A percentile compares a stretch with the other conserved stretches of the same genome.
Conservation (phyloP, 768 basidiomycete genomes). For the Naganishia antarctica region DNA sequence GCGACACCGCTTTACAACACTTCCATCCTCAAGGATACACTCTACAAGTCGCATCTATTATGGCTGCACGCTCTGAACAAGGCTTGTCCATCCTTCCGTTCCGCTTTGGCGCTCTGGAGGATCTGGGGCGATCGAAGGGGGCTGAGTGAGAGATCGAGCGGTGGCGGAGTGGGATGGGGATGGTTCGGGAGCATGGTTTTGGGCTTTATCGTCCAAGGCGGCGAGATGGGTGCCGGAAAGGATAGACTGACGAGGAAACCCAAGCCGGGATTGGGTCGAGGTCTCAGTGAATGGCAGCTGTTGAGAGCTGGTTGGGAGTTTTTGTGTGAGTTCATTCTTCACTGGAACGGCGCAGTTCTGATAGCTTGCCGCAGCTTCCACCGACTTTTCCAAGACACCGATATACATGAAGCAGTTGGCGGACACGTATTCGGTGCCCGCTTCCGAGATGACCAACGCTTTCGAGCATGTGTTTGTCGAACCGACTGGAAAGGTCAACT, state of each 20-base stretch:
- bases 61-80: conserved; percentile 59
- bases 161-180: conserved; percentile 53
- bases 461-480: conserved; percentile 67
- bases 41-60: conserved; percentile 53
- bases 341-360: neutral
- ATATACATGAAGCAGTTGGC: conserved; percentile 59
- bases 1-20: conserved; percentile 79
- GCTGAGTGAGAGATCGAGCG: conserved; percentile 31
- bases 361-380: conserved; percentile 56
- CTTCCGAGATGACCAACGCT: conserved; percentile 37
- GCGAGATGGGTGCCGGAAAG: conserved; percentile 54
- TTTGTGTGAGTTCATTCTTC: conserved; percentile 57
- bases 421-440: conserved; percentile 23
- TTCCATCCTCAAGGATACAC: conserved; percentile 56
- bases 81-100: conserved; percentile 56
- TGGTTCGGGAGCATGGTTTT: conserved; percentile 59
- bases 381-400: conserved; percentile 60
- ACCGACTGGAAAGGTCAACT: conserved; percentile 67
- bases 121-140: conserved; percentile 89
- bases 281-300: conserved; percentile 83
- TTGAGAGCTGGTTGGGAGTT: conserved; percentile 81
- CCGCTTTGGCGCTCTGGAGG: conserved; percentile 72
- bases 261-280: conserved; percentile 65
- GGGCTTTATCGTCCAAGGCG: conserved; percentile 58
- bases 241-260: conserved; percentile 42